Evolutionary conservation across 164 flowering plant genomes (phyloP).

Genomic region (Liriodendron chinense): DNA sequence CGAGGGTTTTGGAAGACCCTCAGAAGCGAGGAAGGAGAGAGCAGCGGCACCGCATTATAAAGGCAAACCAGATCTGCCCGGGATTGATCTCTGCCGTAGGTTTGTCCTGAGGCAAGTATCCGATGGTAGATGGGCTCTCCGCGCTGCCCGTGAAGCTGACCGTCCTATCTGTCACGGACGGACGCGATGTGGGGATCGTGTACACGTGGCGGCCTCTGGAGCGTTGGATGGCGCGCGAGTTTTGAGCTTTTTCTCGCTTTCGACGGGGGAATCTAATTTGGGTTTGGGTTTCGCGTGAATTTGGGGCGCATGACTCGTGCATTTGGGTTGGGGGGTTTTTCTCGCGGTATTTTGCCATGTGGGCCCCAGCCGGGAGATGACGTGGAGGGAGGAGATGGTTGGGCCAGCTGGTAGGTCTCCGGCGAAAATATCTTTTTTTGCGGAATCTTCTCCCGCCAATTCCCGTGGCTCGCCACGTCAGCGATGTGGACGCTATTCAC

Average conservation of each 20-base stretch:
- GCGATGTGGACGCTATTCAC: not conserved
- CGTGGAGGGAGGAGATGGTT: constrained; percentile 6
- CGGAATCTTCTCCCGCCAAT: constrained; percentile 27
- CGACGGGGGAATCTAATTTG: constrained; percentile 11
- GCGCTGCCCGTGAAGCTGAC: constrained; percentile 23
- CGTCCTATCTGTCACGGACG: constrained; percentile 29
- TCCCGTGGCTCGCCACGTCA: constrained; percentile 14
- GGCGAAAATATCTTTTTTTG: constrained; percentile 18
- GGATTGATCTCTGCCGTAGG: constrained; percentile 4
- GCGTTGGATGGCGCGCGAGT: not conserved
- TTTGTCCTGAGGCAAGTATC: not conserved
- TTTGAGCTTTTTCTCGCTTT: not conserved
- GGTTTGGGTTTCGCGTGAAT: constrained; percentile 18
- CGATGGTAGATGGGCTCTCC: constrained; percentile 3
- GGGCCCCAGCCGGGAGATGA: constrained; percentile 4
- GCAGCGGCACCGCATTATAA: constrained; percentile 24
- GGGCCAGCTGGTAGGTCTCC: constrained; percentile 5
- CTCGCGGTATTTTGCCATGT: constrained; percentile 1
- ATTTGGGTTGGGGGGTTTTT: not conserved
- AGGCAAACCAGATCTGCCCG: constrained; percentile 36
- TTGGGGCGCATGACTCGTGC: constrained; percentile 12
- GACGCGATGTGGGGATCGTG: constrained; percentile 3
- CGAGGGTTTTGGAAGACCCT: constrained; percentile 25
- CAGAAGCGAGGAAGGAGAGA: constrained; percentile 21
- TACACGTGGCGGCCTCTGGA: constrained; percentile 15